Conservation (phyloP, 306 rosid species). For the Quercus glauca region DNA sequence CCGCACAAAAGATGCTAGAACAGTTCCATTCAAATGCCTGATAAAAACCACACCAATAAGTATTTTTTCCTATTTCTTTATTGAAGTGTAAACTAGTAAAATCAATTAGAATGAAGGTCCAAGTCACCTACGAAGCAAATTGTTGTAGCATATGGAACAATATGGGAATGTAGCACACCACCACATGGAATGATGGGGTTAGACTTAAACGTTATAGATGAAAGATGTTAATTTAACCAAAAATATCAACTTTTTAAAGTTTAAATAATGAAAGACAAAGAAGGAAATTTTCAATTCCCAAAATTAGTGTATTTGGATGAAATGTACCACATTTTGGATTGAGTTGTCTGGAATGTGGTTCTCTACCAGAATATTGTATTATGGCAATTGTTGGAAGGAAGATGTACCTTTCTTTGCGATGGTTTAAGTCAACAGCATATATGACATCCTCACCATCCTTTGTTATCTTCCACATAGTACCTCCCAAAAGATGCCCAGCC, state of each 20-base stretch:
- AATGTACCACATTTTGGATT: background rate
- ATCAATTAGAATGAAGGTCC: background rate
- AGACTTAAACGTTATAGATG: background rate
- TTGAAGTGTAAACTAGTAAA: background rate
- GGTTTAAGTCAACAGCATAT: slow-evolving; percentile 97
- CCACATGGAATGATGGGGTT: background rate
- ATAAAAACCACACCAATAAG: slow-evolving; percentile 41
- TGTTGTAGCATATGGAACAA: background rate
- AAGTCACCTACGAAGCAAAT: background rate
- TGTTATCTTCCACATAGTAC: slow-evolving; percentile 91
- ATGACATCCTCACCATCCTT: slow-evolving; percentile 97
- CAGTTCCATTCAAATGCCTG: slow-evolving; percentile 97
- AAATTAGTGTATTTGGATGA: background rate
- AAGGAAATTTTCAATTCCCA: background rate
- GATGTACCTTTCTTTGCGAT: slow-evolving; percentile 79
- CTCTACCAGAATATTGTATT: background rate
- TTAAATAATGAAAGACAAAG: background rate
- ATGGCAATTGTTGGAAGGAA: background rate
- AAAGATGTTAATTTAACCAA: background rate
- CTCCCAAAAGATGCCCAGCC: slow-evolving; percentile 98
- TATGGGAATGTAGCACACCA: background rate
- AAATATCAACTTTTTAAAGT: background rate
- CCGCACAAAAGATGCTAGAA: slow-evolving; percentile 76
- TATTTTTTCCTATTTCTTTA: slow-evolving; percentile 15
- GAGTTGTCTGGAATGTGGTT: background rate